Base-by-base conservation (phyloP, 2,329 filamentous ascomycete species). In the Aspergillus aculeatinus region DNA sequence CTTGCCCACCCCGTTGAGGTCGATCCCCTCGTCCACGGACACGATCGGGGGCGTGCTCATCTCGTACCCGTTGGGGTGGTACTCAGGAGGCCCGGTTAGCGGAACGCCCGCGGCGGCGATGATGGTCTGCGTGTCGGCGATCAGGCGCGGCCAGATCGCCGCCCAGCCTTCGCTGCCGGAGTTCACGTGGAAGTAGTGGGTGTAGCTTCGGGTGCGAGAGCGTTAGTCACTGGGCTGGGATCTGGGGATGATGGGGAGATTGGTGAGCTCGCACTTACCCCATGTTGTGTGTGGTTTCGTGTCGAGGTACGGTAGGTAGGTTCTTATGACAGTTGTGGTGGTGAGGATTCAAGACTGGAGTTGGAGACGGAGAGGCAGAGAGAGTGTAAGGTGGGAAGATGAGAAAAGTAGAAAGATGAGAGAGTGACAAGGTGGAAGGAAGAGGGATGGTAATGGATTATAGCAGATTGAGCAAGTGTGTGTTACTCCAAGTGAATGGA, bases 121-220 rank as follows among this genome's bases (percentile, higher is more conserved):
- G 27, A 67, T 65, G 1, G 10, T 39, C 5, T 39, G 49, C 0
- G 57, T 55, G 44, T 67, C 65, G 10, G 53, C 5, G 47, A 68
- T 48, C 11, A 69, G 62, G 21, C 58, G 57, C 0, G 44, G 35
- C 66, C 67, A 68, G 21, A 62, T 60, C 1, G 21, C 16, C 16
- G 58, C 19, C 65, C 65, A 68, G 35, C 65, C 60, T 5, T 39
- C 49, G 7, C 56, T 59, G 9, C 61, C 35, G 49, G 53, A 57
- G 55, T 62, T 52, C n/a, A 68, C 12, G 19, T 29, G 5, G 44
- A 60, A 68, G 57, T 65, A 63, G 42, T 68, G 65, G 0, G 63
- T 65, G 59, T 68, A 64, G 2, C 63, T 67, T n/a, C 3, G 9
- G n/a, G 39, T 5, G 39, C 3, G 39, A n/a, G n/a, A 1, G 14